Evolutionary conservation across 2,329 filamentous ascomycete genomes (phyloP), one percentile per base, ranked within the genome.

Genomic region (Rutstroemia sp.): DNA sequence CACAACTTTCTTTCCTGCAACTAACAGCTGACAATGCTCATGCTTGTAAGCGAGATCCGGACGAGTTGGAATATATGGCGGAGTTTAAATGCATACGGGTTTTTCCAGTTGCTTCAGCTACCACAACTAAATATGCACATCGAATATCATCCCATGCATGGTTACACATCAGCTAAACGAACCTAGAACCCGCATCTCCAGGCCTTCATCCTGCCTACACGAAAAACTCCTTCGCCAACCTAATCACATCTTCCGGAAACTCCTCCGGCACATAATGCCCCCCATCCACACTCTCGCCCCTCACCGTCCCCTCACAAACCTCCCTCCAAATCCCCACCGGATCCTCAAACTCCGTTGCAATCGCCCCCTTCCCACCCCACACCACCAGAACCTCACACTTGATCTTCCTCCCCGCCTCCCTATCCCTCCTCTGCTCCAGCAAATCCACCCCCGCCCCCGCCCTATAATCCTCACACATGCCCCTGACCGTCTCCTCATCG

Each of bases 401-500:
- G 5, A 83, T 73, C 65, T 72, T 72, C 58, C 70, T 71, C 0
- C 75, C 76, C 1, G 67, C 65, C 6, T 69, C 63, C 49, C 75
- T 57, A 64, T 82, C 79, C 19, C 69, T 66, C 56, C 72, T 71
- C 42, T 78, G 72, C 63, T 77, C 74, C 2, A 79, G 75, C 5
- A 82, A 63, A 65, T 83, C 81, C 23, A 79, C 62, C 0, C 73
- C 76, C 14, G 77, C 77, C 5, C 72, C 73, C 0, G 80, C 80
- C 10, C 78, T 70, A 58, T 83, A 84, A 61, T 83, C 80, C 59
- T 82, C 74, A 58, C 79, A 81, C 70, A 76, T 78, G 0, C 73
- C 73, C 58, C 76, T 73, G 10, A 82, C 72, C 0, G 72, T 68
- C 0, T 67, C 70, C 2, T 67, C 64, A 46, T 80, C 72, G 5